Evolutionary conservation across 208 protist species (phyloP).

Genomic region (Crithidia acanthocephali): DNA sequence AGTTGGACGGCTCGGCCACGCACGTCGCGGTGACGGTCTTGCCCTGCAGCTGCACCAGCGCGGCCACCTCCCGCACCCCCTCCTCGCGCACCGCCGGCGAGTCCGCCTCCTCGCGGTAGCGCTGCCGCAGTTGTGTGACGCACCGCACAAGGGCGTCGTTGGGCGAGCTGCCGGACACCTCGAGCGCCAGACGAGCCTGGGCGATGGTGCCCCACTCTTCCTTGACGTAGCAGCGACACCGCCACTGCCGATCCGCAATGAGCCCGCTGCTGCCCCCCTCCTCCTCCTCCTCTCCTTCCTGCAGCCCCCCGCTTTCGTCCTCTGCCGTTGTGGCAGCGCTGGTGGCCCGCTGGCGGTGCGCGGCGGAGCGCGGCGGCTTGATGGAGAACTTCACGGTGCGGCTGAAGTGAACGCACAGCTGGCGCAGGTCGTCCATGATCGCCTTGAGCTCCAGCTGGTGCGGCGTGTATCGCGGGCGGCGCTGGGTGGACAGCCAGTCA

Average conservation of each 20-base stretch:
- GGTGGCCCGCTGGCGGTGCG: neutral
- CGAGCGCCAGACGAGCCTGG: constrained; percentile 48
- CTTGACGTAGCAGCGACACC: constrained; percentile 84
- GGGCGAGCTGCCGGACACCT: constrained; percentile 52
- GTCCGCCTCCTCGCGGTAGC: constrained; percentile 57
- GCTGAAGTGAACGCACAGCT: constrained; percentile 77
- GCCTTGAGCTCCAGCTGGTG: constrained; percentile 79
- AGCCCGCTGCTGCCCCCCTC: neutral
- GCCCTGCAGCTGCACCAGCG: constrained; percentile 34
- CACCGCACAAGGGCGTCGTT: constrained; percentile 68
- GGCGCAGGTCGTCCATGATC: constrained; percentile 73
- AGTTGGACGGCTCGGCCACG: constrained; percentile 7
- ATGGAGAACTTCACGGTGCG: constrained; percentile 84
- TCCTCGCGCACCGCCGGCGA: constrained; percentile 61
- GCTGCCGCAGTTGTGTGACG: constrained; percentile 55
- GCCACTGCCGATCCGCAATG: constrained; percentile 39
- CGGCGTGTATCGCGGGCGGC: constrained; percentile 34
- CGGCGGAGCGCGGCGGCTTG: constrained; percentile 45
- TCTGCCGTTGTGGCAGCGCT: neutral
- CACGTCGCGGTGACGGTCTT: constrained; percentile 34
- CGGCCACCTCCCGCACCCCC: constrained; percentile 68
- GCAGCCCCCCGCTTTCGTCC: neutral
- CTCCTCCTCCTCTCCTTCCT: neutral
- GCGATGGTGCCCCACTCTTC: constrained; percentile 79
- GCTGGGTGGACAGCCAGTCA: neutral